Evolutionary conservation across 805 yeast species (phyloP), one percentile per base, ranked within the genome.

Genomic region (Candida dajiaensis): DNA sequence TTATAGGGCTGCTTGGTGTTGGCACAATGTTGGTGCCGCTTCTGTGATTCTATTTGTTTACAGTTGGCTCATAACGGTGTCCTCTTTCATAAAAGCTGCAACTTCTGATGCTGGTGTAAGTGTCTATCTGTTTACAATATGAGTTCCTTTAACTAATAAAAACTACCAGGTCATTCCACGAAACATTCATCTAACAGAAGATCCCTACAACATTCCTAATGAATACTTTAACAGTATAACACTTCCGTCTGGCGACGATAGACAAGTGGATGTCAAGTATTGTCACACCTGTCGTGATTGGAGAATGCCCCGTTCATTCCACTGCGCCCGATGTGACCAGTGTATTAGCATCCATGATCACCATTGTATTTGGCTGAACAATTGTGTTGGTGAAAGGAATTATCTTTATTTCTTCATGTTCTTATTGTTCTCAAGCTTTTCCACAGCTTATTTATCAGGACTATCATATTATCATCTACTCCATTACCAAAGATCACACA

Each of bases 251-350:
- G 15, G 40, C 18, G 42, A 42, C 15, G 38, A 41, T 22, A 44
- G 49, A 2, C 46, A 57, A 19, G 78, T 78, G 0, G 56, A 65
- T 4, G 68, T 78, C 21, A 77, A 77, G 54, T 83, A 82, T 59
- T 83, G 90, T 55, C 41, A 74, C 1, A 72, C 83, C 0, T 87
- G 96, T 57, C 66, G 76, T 26, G 72, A 80, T 38, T 86, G 95
- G 92, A 65, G 92, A 52, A 83, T 89, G 10, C 87, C 89, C 1
- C 65, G 95, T 44, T 66, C 89, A 1, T 77, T 83, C 46, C 96
- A 87, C 62, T 87, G 96, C 57, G 71, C 81, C 2, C 69, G 70
- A 3, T 87, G 96, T 64, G 78, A 78, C 50, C 69, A 70, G 8
- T 88, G 96, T 57, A 69, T 85, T 7, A 38, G 47, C 8, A 26